Base-by-base conservation (phyloP, 2,329 filamentous ascomycete genomes). In the Fusarium sp. region DNA sequence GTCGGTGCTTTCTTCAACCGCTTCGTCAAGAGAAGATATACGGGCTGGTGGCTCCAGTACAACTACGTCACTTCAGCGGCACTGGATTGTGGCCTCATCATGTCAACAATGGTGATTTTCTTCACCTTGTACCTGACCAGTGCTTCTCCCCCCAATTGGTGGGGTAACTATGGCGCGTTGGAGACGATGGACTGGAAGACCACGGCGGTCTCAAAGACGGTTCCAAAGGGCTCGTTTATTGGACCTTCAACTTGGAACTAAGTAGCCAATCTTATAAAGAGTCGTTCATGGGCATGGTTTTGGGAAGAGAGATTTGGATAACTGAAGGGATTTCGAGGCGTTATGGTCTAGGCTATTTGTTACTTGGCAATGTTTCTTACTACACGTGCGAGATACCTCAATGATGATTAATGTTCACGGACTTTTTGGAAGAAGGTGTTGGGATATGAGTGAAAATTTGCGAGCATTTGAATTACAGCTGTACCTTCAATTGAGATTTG, bases 1-100 rank as follows among this genome's bases (percentile, higher is more conserved):
- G 88, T 92, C 11, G 92, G 92, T 14, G 86, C 88, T 52, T 72
- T 91, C 39, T 94, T 94, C 83, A 93, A 93, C 81, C 91, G 87
- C 75, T 89, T 85, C 74, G 87, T 94, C 78, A 88, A 88, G 78
- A 86, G 90, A 64, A 86, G 88, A 69, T 91, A 87, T 81, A 88
- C 86, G 8, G 91, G 90, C 38, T 94, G 92, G 92, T 94, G 92
- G 92, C 84, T 92, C 80, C 89, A 91, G 79, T 94, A 93, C 83
- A 94, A 94, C 83, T 94, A 94, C 79, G 86, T 93, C 77, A 89
- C 91, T 1, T 93, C 91, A 25, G 92, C 92, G 0, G 92, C 90
- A 3, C 83, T 94, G 41, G 92, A 94, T 79, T 88, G 88, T 54
- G 92, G 92, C 10, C 84, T 93, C 10, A 89, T 91, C 18, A 79